Percentiles rank a stretch among this genome's conserved stretches.
Conservation (phyloP, 1,284 basidiomycete species). For the Marasmius fiardii region DNA sequence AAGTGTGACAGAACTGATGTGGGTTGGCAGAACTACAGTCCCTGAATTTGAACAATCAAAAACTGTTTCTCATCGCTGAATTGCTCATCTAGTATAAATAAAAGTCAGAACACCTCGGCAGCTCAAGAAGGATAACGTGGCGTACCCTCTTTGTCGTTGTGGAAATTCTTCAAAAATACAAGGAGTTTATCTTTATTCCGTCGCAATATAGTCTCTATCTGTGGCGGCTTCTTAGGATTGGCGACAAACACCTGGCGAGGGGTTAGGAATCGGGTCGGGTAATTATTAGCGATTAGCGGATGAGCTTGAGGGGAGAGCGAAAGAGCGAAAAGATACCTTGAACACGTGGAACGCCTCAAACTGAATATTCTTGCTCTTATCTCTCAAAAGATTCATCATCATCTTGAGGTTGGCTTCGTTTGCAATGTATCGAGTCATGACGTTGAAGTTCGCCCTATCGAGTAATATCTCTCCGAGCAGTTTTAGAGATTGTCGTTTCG, state of each 20-base stretch:
- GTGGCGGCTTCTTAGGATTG: constrained; percentile 97
- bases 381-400: constrained; percentile 99
- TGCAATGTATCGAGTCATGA: constrained; percentile 98
- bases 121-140: background rate
- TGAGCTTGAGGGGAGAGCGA: background rate
- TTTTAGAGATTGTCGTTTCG: constrained; percentile 99
- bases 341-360: constrained; percentile 99
- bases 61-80: constrained; percentile 98
- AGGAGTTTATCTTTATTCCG: constrained; percentile 95
- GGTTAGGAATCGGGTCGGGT: no score
- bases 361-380: constrained; percentile 99
- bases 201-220: constrained; percentile 89
- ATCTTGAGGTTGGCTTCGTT: constrained; percentile 94
- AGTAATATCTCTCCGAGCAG: constrained; percentile 96
- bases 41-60: constrained; percentile 87
- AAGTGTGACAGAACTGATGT: no score
- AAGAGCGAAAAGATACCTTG: constrained; percentile 65
- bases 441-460: constrained; percentile 95
- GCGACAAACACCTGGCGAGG: constrained; percentile 91
- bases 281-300: no score
- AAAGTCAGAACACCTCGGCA: background rate
- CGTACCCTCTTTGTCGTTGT: constrained; percentile 95
- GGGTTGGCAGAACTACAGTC: constrained; percentile 41
- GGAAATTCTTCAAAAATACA: constrained; percentile 88
- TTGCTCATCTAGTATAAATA: constrained; percentile 71